Evolutionary conservation across 2,329 filamentous ascomycete genomes (phyloP).

Genomic region (Hyphodiscus sp.): DNA sequence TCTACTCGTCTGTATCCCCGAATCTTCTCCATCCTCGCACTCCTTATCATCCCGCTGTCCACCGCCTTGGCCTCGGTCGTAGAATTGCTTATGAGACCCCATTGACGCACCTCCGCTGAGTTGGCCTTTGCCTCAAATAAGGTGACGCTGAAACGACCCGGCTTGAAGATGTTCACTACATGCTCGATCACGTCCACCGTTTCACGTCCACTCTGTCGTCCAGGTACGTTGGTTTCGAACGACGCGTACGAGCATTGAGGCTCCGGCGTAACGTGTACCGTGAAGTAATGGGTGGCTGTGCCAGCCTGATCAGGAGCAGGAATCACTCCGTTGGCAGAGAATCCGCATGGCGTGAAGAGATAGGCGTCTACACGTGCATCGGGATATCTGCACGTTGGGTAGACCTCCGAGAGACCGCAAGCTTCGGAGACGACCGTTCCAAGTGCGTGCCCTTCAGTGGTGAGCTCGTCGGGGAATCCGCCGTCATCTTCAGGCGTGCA

Average conservation of each 20-base stretch:
- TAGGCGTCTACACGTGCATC: constrained; percentile 94
- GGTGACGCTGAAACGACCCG: constrained; percentile 95
- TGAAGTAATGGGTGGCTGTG: constrained; percentile 75
- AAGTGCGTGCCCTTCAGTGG: constrained; percentile 88
- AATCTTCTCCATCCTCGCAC: constrained; percentile 59
- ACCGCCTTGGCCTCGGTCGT: constrained; percentile 33
- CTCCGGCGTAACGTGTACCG: constrained; percentile 95
- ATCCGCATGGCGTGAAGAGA: constrained; percentile 92
- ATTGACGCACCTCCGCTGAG: constrained; percentile 22
- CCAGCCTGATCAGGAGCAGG: constrained; percentile 60
- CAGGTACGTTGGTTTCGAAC: constrained; percentile 96
- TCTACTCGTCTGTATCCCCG: constrained; percentile 84
- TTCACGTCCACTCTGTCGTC: constrained; percentile 77
- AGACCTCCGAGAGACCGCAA: constrained; percentile 85
- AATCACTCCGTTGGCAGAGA: constrained; percentile 93
- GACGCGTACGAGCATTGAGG: constrained; percentile 95
- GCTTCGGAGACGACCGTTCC: constrained; percentile 87
- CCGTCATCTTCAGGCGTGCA: constrained; percentile 50
- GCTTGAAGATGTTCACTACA: constrained; percentile 92
- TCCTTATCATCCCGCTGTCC: constrained; percentile 37
- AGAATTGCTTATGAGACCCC: constrained; percentile 30
- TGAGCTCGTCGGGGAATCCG: constrained; percentile 64
- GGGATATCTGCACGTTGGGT: constrained; percentile 79
- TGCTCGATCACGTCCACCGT: constrained; percentile 89
- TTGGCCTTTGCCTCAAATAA: constrained; percentile 81